Base-by-base conservation (phyloP, 345 rosid genomes). In the Camelina laxa region DNA sequence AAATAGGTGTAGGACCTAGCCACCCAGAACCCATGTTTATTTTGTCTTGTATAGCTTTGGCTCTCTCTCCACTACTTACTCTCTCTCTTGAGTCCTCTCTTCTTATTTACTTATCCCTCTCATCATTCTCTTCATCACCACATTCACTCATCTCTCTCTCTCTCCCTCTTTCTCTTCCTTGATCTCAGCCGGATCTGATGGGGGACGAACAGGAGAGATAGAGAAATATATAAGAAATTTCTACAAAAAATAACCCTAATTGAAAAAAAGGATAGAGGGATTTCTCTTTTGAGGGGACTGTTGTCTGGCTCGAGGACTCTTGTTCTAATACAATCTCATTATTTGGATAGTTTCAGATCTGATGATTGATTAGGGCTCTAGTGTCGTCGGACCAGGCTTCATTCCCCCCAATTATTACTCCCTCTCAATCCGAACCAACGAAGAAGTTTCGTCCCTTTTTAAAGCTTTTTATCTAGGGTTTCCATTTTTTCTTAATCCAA, bases 301-400 rank as follows among this genome's bases (percentile, higher is more conserved):
- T 91, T 91, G 96, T 91, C 93, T 87, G 96, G 93, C 90, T 86
- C 96, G 96, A 91, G 87, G 93, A 87, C 88, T 63, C 76, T 70
- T 60, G 60, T 24, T 60, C 68, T 67, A 54, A 64, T 20, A 24
- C 67, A 35, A 59, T 77, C 65, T 59, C 64, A 36, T 59, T 17
- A 36, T 59, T 17, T 59, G 6, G 11, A 10, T 36, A 6, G 3
- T 36, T 10, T 60, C 20, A 45, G 72, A 66, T 72, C 50, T 78
- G 51, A 76, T 79, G 82, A 75, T 75, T 65, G 69, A 42, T 61
- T 16, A 79, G 58, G 69, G 54, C 62, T 70, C 57, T 60, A 75
- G 91, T 27, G 85, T 85, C 83, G 76, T 91, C 97, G 97, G 97
- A 91, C 97, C 97, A 91, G 97, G 97, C 97, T 91, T 91, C 97